Base-by-base conservation (phyloP, 1,284 basidiomycete genomes). In the Cystobasidiaceae sp. region DNA sequence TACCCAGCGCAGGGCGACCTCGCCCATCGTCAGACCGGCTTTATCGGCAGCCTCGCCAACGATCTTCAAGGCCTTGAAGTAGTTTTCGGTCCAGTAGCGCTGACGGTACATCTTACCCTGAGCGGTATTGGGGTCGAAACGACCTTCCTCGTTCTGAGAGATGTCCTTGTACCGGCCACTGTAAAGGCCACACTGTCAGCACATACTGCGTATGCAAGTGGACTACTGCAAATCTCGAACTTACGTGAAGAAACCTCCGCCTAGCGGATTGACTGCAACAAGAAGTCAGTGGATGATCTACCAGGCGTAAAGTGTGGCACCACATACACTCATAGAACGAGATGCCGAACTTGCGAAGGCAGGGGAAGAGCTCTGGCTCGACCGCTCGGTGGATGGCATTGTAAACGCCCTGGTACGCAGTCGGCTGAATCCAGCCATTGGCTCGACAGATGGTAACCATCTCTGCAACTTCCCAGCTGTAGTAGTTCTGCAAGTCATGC, bases 281-380 rank as follows among this genome's bases (percentile, higher is more conserved):
- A 13, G 15, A 25, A 46, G 45, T n/a, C n/a, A n/a, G n/a, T n/a
- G n/a, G n/a, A n/a, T n/a, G n/a, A n/a, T n/a, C n/a, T n/a, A n/a
- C n/a, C n/a, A 68, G 21, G 21, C 25, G 82, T 69, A 83, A 84
- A 71, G n/a, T n/a, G n/a, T n/a, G n/a, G n/a, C n/a, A n/a, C n/a
- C 27, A 32, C 50, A 19, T 23, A 55, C 80, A 84, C 62, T 81
- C 83, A 69, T 83, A 83, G 76, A 85, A 85, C 46, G 79, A 80
- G 69, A 85, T 82, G 3, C 83, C 82, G 69, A 78, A 84, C 70
- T 85, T 83, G 37, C 85, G 78, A 44, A 39, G 21, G 73, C 83
- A 85, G 5, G 83, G 83, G 73, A 86, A 79, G n/a, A 86, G 78
- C 69, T 85, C 84, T 0, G 82, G 80, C 71, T 85, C 84, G 43